A percentile compares a stretch with the other conserved stretches of the same genome.
Evolutionary conservation across 2,329 filamentous ascomycete species (phyloP).

Genomic region (Sarocladium kiliense): DNA sequence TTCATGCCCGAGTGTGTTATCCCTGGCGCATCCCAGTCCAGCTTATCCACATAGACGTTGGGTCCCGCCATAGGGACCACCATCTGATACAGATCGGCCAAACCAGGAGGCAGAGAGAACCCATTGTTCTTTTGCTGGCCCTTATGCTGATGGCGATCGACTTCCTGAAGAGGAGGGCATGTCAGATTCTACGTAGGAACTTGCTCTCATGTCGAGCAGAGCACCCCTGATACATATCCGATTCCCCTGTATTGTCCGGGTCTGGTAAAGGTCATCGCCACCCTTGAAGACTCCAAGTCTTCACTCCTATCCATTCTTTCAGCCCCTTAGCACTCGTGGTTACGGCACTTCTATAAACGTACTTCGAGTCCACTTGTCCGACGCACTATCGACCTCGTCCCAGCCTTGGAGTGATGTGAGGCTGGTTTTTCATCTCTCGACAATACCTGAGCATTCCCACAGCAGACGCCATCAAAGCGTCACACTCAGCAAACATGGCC

Average conservation of each 20-base stretch:
- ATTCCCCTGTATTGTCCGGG: background rate
- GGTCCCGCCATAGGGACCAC: background rate
- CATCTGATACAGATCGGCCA: conserved; percentile 5
- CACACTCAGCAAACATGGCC: background rate
- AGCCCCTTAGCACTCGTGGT: background rate
- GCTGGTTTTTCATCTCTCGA: background rate
- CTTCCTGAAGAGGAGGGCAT: background rate
- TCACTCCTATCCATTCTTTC: conserved; percentile 5
- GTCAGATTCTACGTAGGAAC: background rate
- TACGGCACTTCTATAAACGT: background rate
- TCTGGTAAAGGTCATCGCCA: background rate
- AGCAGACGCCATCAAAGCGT: background rate
- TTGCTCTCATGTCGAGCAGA: background rate
- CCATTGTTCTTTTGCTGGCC: background rate
- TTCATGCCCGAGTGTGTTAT: background rate
- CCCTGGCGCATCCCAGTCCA: background rate
- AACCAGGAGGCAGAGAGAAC: background rate
- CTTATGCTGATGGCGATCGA: background rate
- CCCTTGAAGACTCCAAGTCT: background rate
- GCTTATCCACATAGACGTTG: background rate
- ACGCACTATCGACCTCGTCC: background rate
- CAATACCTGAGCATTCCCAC: background rate
- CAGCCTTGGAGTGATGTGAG: background rate
- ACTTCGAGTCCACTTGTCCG: background rate
- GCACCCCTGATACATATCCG: background rate